Percentiles rank a stretch among this genome's conserved stretches.
Conservation (phyloP, 2,329 filamentous ascomycete genomes). For the Madurella fahalii region DNA sequence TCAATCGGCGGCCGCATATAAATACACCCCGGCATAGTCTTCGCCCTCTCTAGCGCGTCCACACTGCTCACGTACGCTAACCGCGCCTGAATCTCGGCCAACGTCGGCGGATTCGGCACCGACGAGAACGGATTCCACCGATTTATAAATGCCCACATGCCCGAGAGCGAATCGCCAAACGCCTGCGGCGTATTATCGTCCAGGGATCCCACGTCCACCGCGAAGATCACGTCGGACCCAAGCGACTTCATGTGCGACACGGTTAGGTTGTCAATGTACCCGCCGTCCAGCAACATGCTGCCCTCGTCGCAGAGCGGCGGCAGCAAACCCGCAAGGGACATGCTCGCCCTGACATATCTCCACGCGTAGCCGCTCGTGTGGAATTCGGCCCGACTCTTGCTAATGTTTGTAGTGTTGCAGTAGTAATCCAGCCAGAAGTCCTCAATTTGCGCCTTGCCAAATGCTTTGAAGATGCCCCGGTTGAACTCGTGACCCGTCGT, state of each 20-base stretch:
- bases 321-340: constrained; percentile 89
- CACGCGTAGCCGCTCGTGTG: constrained; percentile 96
- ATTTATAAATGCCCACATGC: constrained; percentile 91
- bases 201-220: constrained; percentile 86
- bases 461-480: constrained; percentile 96
- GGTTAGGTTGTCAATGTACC: constrained; percentile 95
- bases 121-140: constrained; percentile 94
- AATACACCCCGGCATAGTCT: constrained; percentile 82
- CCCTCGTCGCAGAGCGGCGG: constrained; percentile 96
- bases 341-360: constrained; percentile 93
- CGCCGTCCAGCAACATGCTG: constrained; percentile 92
- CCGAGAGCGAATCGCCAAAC: constrained; percentile 91
- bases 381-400: constrained; percentile 84
- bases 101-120: constrained; percentile 84
- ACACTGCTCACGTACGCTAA: constrained; percentile 93
- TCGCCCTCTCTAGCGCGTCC: constrained; percentile 89
- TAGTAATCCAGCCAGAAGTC: constrained; percentile 99
- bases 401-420: constrained; percentile 99
- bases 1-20: constrained; percentile 98
- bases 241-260: constrained; percentile 96
- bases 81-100: constrained; percentile 92
- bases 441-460: constrained; percentile 94
- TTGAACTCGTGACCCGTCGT: constrained; percentile 99
- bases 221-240: constrained; percentile 91
- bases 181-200: constrained; percentile 89